These are phyloP conservation scores for Dalbergia cochinchinensis DNA, from an alignment of 306 rosid species.

Conservation along the genomic window DNA sequence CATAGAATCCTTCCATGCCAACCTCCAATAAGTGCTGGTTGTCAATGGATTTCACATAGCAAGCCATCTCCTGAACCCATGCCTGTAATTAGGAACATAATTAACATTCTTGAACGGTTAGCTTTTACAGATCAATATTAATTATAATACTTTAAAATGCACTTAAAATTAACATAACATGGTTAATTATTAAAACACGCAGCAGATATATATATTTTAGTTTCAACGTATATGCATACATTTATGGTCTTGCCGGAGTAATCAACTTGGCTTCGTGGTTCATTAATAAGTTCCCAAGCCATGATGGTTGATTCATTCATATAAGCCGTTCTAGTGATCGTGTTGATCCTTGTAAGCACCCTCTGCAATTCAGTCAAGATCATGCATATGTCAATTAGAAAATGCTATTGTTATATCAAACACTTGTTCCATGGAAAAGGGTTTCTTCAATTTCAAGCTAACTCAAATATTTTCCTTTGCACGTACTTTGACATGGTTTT, in stretches of 20 bases:
- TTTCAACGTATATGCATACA: conserved; percentile 26
- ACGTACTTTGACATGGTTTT: conserved; percentile 55
- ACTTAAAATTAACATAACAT: background rate
- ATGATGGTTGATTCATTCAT: conserved; percentile 61
- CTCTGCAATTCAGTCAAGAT: conserved; percentile 44
- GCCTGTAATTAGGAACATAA: conserved; percentile 30
- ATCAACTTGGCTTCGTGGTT: conserved; percentile 63
- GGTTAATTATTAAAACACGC: no score
- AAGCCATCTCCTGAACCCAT: conserved; percentile 76
- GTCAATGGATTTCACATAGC: conserved; percentile 63
- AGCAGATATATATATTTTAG: background rate
- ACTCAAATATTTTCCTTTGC: no score
- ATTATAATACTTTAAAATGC: no score
- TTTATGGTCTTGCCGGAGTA: conserved; percentile 59
- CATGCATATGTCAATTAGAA: background rate
- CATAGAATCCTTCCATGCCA: conserved; percentile 83
- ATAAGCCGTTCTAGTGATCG: conserved; percentile 54
- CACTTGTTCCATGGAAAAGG: no score
- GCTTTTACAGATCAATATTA: background rate
- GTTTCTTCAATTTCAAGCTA: no score
- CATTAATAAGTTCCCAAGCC: conserved; percentile 75
- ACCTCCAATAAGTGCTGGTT: conserved; percentile 58
- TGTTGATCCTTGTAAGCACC: conserved; percentile 65
- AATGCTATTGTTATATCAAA: background rate
- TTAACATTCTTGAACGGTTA: background rate